Percentiles rank a stretch among this genome's conserved stretches.
Conservation (phyloP, 768 basidiomycete genomes). For the Melanogaster broomeanus region DNA sequence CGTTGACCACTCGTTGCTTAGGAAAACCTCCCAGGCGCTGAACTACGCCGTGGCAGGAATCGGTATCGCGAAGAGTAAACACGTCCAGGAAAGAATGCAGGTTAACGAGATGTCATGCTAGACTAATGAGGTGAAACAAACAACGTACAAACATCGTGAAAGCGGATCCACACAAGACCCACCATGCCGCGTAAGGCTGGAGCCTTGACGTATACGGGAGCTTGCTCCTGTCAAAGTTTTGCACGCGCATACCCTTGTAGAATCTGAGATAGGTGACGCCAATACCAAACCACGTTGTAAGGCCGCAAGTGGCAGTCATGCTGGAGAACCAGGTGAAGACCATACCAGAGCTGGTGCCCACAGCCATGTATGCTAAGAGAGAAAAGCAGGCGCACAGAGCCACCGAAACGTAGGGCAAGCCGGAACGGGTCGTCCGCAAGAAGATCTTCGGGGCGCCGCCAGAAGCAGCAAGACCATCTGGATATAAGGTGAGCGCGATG, state of each 20-base stretch:
- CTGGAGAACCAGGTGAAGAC: slow-evolving; percentile 43
- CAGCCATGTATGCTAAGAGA: slow-evolving; percentile 41
- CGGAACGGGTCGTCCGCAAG: slow-evolving; percentile 32
- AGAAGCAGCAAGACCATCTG: slow-evolving; percentile 51
- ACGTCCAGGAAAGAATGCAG: background rate
- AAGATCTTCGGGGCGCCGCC: slow-evolving; percentile 55
- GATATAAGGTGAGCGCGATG: slow-evolving; percentile 22
- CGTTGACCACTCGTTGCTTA: slow-evolving; percentile 35
- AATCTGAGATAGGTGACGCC: slow-evolving; percentile 46
- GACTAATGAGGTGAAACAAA: background rate
- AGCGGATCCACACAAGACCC: slow-evolving; percentile 26
- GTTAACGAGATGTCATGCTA: background rate
- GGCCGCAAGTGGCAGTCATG: slow-evolving; percentile 37
- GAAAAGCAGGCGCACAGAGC: slow-evolving; percentile 28
- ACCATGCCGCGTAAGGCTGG: slow-evolving; percentile 44
- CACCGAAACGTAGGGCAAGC: slow-evolving; percentile 47
- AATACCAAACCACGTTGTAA: slow-evolving; percentile 45
- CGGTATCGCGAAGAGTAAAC: background rate
- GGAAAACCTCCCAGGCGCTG: slow-evolving; percentile 38
- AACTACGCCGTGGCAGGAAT: slow-evolving; percentile 26
- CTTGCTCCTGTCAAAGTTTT: slow-evolving; percentile 46
- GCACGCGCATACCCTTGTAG: slow-evolving; percentile 43
- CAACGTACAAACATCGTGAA: slow-evolving; percentile 36
- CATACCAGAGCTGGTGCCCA: slow-evolving; percentile 31
- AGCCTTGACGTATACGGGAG: slow-evolving; percentile 47